phyloP scores from a whole-genome alignment of 345 rosid genomes.

The Acer negundo region DNA sequence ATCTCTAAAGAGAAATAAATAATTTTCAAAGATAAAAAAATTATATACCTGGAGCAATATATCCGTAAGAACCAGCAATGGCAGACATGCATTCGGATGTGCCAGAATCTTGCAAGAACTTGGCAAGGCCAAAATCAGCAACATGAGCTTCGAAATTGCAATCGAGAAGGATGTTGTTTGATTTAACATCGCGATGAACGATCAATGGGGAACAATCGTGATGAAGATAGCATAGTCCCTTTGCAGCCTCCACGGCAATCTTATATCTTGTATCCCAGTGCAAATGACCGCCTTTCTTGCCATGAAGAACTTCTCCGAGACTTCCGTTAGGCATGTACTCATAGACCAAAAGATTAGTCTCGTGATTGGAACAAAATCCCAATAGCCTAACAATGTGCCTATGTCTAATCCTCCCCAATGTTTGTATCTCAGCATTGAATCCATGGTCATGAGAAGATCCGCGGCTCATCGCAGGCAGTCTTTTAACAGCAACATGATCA shows the following conservation, averaged over 20 bases:
- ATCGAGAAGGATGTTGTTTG: constrained; percentile 86
- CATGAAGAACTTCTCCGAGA: constrained; percentile 86
- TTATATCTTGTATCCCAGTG: constrained; percentile 86
- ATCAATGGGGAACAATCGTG: constrained; percentile 90
- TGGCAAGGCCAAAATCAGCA: constrained; percentile 94
- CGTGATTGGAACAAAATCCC: constrained; percentile 90
- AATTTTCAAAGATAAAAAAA: constrained; percentile 8
- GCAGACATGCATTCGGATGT: constrained; percentile 98
- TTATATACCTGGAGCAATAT: constrained; percentile 83
- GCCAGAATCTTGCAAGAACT: constrained; percentile 88
- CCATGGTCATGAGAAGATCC: constrained; percentile 97
- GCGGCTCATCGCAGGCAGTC: constrained; percentile 76
- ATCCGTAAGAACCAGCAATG: constrained; percentile 94
- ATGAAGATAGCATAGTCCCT: constrained; percentile 86
- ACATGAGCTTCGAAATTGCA: constrained; percentile 87
- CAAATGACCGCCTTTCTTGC: constrained; percentile 92
- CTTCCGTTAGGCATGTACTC: constrained; percentile 95
- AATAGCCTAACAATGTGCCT: constrained; percentile 79
- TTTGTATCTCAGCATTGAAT: constrained; percentile 94
- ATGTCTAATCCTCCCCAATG: constrained; percentile 85
- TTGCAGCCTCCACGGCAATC: constrained; percentile 85
- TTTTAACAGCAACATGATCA: constrained; percentile 78
- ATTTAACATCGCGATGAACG: constrained; percentile 85
- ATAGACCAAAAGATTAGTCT: constrained; percentile 82
- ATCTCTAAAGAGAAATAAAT: constrained; percentile 8